phyloP scores from a whole-genome alignment of 768 basidiomycete species.

The Agrocybe praecox region DNA sequence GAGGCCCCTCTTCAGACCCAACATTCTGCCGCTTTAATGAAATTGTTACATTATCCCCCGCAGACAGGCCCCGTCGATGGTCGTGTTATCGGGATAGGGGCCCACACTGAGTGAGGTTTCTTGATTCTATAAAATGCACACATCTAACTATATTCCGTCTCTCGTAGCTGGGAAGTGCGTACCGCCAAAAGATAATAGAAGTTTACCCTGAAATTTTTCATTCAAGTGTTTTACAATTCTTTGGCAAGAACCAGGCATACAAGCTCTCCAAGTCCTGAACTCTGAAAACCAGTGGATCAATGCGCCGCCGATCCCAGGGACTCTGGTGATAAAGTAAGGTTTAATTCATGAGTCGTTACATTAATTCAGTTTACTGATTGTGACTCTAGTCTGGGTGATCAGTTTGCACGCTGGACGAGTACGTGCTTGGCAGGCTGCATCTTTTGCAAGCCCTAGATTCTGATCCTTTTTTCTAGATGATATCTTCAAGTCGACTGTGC shows the following conservation, averaged over 20 bases:
- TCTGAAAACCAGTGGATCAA: constrained; percentile 78
- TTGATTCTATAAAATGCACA: neutral
- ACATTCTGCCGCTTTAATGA: constrained; percentile 83
- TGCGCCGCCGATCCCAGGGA: constrained; percentile 77
- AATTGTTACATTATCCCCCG: constrained; percentile 77
- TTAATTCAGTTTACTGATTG: neutral
- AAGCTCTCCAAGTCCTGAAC: constrained; percentile 84
- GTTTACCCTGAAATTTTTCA: neutral
- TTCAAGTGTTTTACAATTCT: constrained; percentile 84
- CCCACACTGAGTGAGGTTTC: constrained; percentile 69
- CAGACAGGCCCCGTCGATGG: constrained; percentile 63
- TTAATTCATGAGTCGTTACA: neutral
- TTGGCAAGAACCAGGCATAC: constrained; percentile 74
- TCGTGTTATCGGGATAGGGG: constrained; percentile 80
- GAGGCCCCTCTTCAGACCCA: constrained; percentile 49
- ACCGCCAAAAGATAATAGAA: neutral
- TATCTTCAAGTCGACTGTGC: constrained; percentile 88
- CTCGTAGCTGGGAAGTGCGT: constrained; percentile 43
- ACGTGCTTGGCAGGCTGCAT: constrained; percentile 18
- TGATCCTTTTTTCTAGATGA: constrained; percentile 56
- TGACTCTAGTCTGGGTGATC: constrained; percentile 69
- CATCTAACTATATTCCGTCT: neutral
- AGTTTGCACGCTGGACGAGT: constrained; percentile 92
- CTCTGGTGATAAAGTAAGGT: constrained; percentile 81
- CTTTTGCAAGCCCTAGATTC: neutral